Evolutionary conservation across 2,329 filamentous ascomycete species (phyloP), one percentile per base, ranked within the genome.

Genomic region (Calonectria hongkongensis): DNA sequence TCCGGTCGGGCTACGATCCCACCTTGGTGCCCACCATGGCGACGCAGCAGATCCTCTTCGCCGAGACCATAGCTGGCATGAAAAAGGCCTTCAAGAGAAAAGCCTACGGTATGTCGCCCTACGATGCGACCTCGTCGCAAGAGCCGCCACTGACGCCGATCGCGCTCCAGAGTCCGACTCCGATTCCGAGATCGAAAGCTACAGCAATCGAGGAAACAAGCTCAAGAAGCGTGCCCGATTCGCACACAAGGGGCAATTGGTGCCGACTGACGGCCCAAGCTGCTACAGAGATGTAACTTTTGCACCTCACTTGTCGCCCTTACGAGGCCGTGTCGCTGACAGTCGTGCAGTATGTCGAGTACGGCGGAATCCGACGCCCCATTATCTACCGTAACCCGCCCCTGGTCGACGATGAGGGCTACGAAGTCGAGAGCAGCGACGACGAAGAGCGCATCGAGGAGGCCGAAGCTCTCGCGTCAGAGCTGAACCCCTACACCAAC

Each of bases 121-220:
- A 8, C n/a, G 68, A 67, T 54, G 66, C 66, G 64, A 30, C 48
- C n/a, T 48, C n/a, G 28, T 60, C 43, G 67, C 51, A 36, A 50
- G 47, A 56, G 69, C 36, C 66, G 21, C 72, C 67, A 71, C 76
- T 81, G 74, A 80, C 80, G 58, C 47, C 68, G 58, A 47, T 74
- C 56, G 58, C 76, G 68, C 56, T 66, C 70, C 84, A 95, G 94
- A 95, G 74, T 94, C 92, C 78, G 94, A 96, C 82, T 94, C 93
- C 71, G 94, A 96, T 83, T 92, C 92, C 73, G 90, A 91, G 68
- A 92, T 95, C 78, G 89, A 92, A 73, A 88, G 90, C 78, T 90
- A 90, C 78, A 93, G 92, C 70, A 95, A 95, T 83, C 92, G 94
- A 80, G 94, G 93, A 73, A 91, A 95, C 83, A 96, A 96, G 82